A percentile compares a stretch with the other conserved stretches of the same genome.
Conservation (phyloP, 371 early-diverging fungal species). For the Rhizopus sp. region DNA sequence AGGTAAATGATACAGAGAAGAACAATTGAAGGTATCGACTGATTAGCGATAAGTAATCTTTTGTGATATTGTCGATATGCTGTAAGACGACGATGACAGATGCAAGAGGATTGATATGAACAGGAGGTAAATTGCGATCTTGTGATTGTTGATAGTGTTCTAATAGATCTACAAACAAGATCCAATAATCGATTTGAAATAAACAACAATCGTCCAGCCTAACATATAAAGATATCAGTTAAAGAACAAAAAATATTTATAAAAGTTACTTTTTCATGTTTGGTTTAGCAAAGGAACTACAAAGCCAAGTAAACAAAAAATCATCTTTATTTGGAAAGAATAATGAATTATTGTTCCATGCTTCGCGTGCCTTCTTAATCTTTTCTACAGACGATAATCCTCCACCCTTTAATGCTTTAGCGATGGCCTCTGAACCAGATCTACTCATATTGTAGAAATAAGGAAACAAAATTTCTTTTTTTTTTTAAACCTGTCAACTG, state of each 20-base stretch:
- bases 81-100: conserved; percentile 29
- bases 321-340: conserved; percentile 54
- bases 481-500: not conserved
- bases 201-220: conserved; percentile 35
- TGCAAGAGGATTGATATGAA: conserved; percentile 32
- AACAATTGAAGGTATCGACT: conserved; percentile 21
- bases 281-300: conserved; percentile 38
- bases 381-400: conserved; percentile 37
- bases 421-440: conserved; percentile 32
- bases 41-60: conserved; percentile 11
- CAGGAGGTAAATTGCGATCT: conserved; percentile 26
- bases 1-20: conserved; percentile 28
- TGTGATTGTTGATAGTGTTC: conserved; percentile 26
- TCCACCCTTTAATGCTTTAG: conserved; percentile 47
- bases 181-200: conserved; percentile 40
- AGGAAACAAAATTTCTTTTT: conserved; percentile 5
- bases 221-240: not conserved
- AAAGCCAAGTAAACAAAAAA: conserved; percentile 51
- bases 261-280: conserved; percentile 44
- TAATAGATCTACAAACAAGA: conserved; percentile 27
- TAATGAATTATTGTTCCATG: conserved; percentile 39
- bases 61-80: conserved; percentile 15
- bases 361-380: conserved; percentile 36
- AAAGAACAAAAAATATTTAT: too few relatives aligned
- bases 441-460: conserved; percentile 16